Base-by-base conservation (phyloP, 768 basidiomycete genomes). In the Termitomyces sp. region DNA sequence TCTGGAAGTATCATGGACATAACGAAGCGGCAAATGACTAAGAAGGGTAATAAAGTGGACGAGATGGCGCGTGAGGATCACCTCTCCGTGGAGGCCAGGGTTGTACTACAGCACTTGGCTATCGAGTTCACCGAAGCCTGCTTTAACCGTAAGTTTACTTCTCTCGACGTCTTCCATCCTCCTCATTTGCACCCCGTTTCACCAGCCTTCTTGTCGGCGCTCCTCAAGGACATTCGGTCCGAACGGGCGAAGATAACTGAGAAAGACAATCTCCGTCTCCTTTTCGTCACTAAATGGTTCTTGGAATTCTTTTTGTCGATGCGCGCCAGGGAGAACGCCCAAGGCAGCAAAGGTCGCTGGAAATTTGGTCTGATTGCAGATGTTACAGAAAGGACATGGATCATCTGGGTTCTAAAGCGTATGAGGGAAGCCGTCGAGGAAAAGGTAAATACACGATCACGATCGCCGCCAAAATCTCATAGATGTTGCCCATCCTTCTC, bases 171-270 rank as follows among this genome's bases (percentile, higher is more conserved):
- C 60, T 60, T 71, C 42, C 57, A 56, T 50, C 46, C 7, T 54
- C 34, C n/a, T 42, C 17, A 60, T 25, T 43, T 40, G 38, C 19
- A 37, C 46, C 42, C 27, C 17, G 38, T 53, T 31, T 19, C 31
- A 45, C n/a, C 68, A 97, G 94, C 85, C n/a, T 95, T 98, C 73
- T 82, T 98, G 48, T 74, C 84, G 16, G 84, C 84, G 3, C 76
- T 98, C 34, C 76, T 98, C 59, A 95, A 90, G 72, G 97, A 98
- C 67, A 98, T 99, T 69, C 85, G 89, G 57, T 90, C 91, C 58
- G 92, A 98, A 72, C 81, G 95, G 44, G 81, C 89, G 53, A 95
- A 95, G 71, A 86, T 99, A 60, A 87, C 88, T n/a, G 94, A 97
- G 66, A 92, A 94, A 64, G 97, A 98, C 69, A 89, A 95, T 66